Evolutionary conservation across 1,139 yeast genomes (phyloP).

Genomic region (Suhomyces bribrorum): DNA sequence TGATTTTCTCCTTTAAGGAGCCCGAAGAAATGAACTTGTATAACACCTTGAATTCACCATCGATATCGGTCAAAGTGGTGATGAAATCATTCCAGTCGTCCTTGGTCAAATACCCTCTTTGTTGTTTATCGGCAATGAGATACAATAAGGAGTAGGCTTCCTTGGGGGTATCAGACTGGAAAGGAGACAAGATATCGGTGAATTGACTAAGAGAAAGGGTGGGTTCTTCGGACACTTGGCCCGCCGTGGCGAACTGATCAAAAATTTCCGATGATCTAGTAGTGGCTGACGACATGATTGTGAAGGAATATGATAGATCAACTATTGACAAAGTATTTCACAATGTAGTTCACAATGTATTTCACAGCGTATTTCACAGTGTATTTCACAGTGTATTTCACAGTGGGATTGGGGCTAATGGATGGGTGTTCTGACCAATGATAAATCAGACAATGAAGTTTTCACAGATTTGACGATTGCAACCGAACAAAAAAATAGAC

Average conservation of each 20-base stretch:
- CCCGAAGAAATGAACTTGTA: constrained; percentile 23
- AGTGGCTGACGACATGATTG: constrained; percentile 1
- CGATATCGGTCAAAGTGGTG: constrained; percentile 52
- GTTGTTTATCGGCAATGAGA: constrained; percentile 61
- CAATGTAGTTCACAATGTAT: no score
- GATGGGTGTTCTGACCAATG: not conserved
- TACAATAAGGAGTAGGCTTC: constrained; percentile 53
- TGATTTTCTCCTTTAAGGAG: constrained; percentile 11
- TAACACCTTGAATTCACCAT: constrained; percentile 59
- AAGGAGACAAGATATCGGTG: constrained; percentile 44
- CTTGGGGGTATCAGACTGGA: constrained; percentile 43
- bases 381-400: no score
- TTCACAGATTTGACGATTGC: no score
- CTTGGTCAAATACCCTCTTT: constrained; percentile 62
- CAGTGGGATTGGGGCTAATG: no score
- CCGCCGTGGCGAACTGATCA: constrained; percentile 38
- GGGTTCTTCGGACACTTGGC: constrained; percentile 18
- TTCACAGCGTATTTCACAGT: no score
- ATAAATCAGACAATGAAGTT: not conserved
- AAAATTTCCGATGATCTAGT: constrained; percentile 31
- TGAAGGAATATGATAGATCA: not conserved
- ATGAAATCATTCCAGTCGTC: constrained; percentile 63
- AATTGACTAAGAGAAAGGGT: constrained; percentile 40
- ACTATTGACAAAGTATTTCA: not conserved
- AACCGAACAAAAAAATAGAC: no score